Conservation (phyloP, 1,284 basidiomycete genomes). For the Fereydounia khargensis region DNA sequence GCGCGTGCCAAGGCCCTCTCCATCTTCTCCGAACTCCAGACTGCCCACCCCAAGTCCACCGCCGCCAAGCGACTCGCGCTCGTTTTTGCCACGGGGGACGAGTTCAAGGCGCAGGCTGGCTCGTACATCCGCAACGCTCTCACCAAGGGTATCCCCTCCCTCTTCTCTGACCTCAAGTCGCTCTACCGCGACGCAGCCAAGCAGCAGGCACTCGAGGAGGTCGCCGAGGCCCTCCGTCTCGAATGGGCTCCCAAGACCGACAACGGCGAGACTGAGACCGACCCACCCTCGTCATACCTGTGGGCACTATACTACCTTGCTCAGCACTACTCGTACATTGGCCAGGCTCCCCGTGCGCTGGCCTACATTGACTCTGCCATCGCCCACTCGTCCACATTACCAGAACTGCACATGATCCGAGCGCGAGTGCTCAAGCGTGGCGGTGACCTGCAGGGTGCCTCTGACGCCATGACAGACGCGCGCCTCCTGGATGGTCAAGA, state of each 20-base stretch:
- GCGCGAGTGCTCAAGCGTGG: constrained; percentile 83
- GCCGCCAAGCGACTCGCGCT: constrained; percentile 44
- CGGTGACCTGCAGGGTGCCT: constrained; percentile 77
- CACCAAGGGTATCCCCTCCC: constrained; percentile 83
- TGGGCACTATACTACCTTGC: constrained; percentile 95
- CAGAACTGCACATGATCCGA: constrained; percentile 81
- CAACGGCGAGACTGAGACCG: constrained; percentile 27
- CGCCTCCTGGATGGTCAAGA: constrained; percentile 88
- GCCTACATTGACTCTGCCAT: constrained; percentile 69
- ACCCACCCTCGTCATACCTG: constrained; percentile 80
- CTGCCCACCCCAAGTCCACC: constrained; percentile 35
- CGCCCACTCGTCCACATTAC: constrained; percentile 85
- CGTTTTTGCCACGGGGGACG: constrained; percentile 55
- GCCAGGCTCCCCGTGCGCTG: constrained; percentile 64
- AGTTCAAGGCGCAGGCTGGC: constrained; percentile 69
- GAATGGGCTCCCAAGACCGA: constrained; percentile 31
- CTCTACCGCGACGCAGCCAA: constrained; percentile 73
- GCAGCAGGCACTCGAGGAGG: constrained; percentile 69
- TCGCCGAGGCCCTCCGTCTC: constrained; percentile 60
- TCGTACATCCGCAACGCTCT: constrained; percentile 73
- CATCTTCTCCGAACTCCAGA: constrained; percentile 26
- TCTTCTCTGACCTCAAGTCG: constrained; percentile 88
- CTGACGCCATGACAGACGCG: constrained; percentile 76
- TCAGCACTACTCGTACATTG: constrained; percentile 74
- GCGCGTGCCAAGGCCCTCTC: constrained; percentile 10